Evolutionary conservation across 106 monocot genomes (phyloP).

Genomic region (Vanilla planifolia): DNA sequence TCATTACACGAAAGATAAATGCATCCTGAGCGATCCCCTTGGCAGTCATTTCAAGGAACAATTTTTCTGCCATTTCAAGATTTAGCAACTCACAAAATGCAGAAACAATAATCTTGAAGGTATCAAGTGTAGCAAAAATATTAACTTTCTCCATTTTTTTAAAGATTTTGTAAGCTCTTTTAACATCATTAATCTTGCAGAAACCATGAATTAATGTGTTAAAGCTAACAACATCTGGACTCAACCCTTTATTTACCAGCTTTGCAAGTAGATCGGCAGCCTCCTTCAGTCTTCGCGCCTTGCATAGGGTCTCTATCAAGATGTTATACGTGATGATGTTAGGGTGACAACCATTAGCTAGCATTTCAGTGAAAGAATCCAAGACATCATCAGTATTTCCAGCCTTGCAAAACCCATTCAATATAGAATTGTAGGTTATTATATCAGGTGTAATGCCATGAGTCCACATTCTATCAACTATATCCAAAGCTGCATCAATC

Average conservation of each 20-base stretch:
- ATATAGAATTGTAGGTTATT: slow-evolving; percentile 77
- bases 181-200: slow-evolving; percentile 61
- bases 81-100: slow-evolving; percentile 54
- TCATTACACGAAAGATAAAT: slow-evolving; percentile 61
- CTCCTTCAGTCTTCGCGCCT: slow-evolving; percentile 38
- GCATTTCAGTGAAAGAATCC: slow-evolving; percentile 74
- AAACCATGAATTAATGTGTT: slow-evolving; percentile 82
- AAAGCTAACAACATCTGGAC: slow-evolving; percentile 67
- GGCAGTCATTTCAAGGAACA: slow-evolving; percentile 60
- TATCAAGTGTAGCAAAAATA: slow-evolving; percentile 36
- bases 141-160: slow-evolving; percentile 40
- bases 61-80: slow-evolving; percentile 48
- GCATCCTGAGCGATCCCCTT: slow-evolving; percentile 46
- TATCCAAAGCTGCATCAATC: slow-evolving; percentile 62
- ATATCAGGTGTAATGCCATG: slow-evolving; percentile 63
- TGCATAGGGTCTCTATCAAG: slow-evolving; percentile 79
- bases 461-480: slow-evolving; percentile 81
- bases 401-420: slow-evolving; percentile 85
- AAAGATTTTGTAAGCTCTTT: slow-evolving; percentile 55
- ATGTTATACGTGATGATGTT: slow-evolving; percentile 89
- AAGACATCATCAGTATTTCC: slow-evolving; percentile 57
- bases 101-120: slow-evolving; percentile 75
- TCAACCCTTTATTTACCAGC: slow-evolving; percentile 57
- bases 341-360: slow-evolving; percentile 53
- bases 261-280: slow-evolving; percentile 50